These are phyloP conservation scores for Podaxis sp. DNA, from an alignment of 768 basidiomycete species.

Conservation along the genomic window DNA sequence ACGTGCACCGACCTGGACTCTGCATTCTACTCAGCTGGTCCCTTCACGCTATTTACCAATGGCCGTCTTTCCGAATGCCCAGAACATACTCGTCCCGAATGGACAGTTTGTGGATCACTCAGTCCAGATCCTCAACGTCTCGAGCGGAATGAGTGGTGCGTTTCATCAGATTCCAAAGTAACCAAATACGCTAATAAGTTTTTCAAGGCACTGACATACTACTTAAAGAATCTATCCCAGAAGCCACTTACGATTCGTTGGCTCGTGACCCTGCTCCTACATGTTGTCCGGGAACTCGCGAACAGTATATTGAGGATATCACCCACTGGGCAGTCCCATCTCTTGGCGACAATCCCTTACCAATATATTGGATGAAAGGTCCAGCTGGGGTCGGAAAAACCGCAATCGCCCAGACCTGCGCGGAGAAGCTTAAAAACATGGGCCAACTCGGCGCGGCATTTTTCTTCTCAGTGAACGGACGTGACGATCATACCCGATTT, in stretches of 20 bases:
- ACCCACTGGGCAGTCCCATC: background rate
- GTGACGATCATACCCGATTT: background rate
- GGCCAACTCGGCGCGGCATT: conserved; percentile 12
- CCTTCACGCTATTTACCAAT: background rate
- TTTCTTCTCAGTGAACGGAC: conserved; percentile 7
- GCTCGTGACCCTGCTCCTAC: conserved; percentile 4
- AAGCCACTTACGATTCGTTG: background rate
- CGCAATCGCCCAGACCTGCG: conserved; percentile 8
- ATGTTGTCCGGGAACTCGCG: conserved; percentile 14
- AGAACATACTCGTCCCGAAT: background rate
- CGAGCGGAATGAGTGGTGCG: background rate
- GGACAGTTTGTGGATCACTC: background rate
- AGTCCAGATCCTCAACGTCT: background rate
- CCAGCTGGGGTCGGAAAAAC: conserved; percentile 2
- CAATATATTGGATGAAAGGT: conserved; percentile 1
- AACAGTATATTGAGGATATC: conserved; percentile 12
- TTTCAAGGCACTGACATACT: background rate
- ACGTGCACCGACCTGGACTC: background rate
- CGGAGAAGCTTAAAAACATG: background rate
- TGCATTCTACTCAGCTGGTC: background rate
- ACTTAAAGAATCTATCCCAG: background rate
- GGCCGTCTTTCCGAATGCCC: background rate
- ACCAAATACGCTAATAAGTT: background rate
- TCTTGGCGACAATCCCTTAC: background rate
- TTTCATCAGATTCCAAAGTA: background rate